Base-by-base conservation (phyloP, 805 yeast species). In the Saccharomyces mikatae region DNA sequence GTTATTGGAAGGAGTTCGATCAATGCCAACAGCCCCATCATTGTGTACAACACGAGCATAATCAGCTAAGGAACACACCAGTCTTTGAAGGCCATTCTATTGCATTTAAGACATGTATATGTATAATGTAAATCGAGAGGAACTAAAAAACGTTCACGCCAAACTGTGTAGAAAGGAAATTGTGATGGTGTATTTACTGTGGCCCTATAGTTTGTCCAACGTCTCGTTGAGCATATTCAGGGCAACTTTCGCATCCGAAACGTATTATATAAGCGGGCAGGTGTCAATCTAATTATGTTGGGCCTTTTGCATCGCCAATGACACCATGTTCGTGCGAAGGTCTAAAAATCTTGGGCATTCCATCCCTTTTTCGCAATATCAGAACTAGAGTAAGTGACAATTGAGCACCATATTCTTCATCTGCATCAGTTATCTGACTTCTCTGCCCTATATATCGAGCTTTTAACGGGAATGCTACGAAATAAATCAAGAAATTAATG, bases 231-330 rank as follows among this genome's bases (percentile, higher is more conserved):
- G 62, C 21, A 73, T 58, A 24, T 67, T 57, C 4, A 75, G 81
- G 9, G 82, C 81, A 2, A 62, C 52, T 31, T 63, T 72, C 14
- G 87, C 82, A 57, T 91, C 95, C 46, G 66, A 71, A 87, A 87
- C 1, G 87, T 81, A 64, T 89, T 91, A 73, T 91, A 91, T 49
- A 89, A 74, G 26, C 0, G 96, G 94, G 2, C 75, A 6, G 97
- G 96, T 0, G 96, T 91, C n/a, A 91, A 65, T 55, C 97, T 75
- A 46, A 92, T 82, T n/a, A 89, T 97, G 65, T 83, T 83, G 1
- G 97, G 97, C 65, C 89, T 77, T 66, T 78, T 66, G 91, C 96
- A 67, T 92, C 98, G 26, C 89, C 86, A 26, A 91, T 80, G 1
- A 89, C 80, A 2, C 89, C 97, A 4, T 69, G 58, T 10, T 74